Evolutionary conservation across 208 protist genomes (phyloP).

Genomic region (Acanthamoeba healyi): DNA sequence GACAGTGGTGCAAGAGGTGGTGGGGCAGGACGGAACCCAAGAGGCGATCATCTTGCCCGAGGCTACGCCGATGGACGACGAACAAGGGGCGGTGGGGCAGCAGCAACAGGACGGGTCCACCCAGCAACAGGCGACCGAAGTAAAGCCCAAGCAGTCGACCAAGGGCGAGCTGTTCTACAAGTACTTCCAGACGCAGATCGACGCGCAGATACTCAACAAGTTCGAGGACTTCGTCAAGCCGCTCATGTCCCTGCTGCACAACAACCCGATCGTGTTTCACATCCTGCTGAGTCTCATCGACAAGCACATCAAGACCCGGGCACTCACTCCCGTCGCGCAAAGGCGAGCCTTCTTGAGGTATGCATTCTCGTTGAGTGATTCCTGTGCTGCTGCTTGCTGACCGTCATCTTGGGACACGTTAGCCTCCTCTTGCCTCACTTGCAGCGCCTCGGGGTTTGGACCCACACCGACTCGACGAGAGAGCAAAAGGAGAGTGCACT

Average conservation of each 20-base stretch:
- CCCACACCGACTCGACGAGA: constrained; percentile 12
- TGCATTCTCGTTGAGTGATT: too few species aligned
- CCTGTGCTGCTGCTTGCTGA: too few species aligned
- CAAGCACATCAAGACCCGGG: constrained; percentile 54
- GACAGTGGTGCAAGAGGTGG: constrained; percentile 62
- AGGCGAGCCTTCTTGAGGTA: constrained; percentile 46
- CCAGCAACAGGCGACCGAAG: constrained; percentile 7
- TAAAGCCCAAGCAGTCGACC: constrained; percentile 67
- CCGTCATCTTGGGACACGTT: not conserved
- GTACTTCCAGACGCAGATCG: constrained; percentile 70
- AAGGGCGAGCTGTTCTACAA: constrained; percentile 81
- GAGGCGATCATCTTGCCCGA: constrained; percentile 50
- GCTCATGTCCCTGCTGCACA: constrained; percentile 70
- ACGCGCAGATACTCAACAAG: constrained; percentile 48
- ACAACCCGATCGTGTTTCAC: constrained; percentile 74
- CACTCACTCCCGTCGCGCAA: not conserved
- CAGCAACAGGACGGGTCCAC: not conserved
- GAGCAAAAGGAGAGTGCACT: constrained; percentile 75
- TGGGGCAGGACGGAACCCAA: not conserved
- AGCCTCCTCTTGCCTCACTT: constrained; percentile 66
- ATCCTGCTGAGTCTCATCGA: constrained; percentile 76
- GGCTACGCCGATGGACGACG: not conserved
- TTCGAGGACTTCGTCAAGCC: constrained; percentile 66
- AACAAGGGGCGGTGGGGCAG: not conserved
- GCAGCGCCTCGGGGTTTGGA: constrained; percentile 65